Conservation (phyloP, 768 basidiomycete genomes). For the Collybiopsis confluens region DNA sequence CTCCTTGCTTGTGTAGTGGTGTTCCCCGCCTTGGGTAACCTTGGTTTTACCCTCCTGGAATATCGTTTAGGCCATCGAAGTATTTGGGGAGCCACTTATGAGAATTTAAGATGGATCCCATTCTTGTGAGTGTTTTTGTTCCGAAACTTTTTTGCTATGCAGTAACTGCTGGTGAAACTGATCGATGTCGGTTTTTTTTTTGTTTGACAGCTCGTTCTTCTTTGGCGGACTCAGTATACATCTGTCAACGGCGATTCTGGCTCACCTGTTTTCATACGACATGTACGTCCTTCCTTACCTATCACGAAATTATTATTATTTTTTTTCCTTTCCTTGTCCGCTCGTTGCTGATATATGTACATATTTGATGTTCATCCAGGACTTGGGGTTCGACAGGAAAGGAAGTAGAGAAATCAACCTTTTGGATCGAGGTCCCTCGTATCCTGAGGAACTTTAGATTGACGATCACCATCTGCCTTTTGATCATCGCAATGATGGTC, state of each 20-base stretch:
- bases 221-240: conserved; percentile 75
- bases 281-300: conserved; percentile 37
- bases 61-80: no score
- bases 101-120: conserved; percentile 41
- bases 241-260: conserved; percentile 60
- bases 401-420: conserved; percentile 82
- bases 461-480: conserved; percentile 59
- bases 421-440: conserved; percentile 86
- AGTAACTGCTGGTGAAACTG: no score
- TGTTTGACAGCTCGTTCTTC: conserved; percentile 65
- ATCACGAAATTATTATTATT: conserved; percentile 6
- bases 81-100: no score
- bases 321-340: neutral
- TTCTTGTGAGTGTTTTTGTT: conserved; percentile 77
- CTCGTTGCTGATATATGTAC: no score
- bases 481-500: conserved; percentile 55
- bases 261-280: conserved; percentile 64
- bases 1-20: conserved; percentile 73
- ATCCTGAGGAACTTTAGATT: conserved; percentile 81
- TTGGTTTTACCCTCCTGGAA: conserved; percentile 70
- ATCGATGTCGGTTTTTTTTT: no score
- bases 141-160: no score
- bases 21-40: conserved; percentile 73
- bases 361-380: conserved; percentile 26
- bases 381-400: conserved; percentile 62